A percentile compares a stretch with the other conserved stretches of the same genome.
phyloP scores from a whole-genome alignment of 2,329 filamentous ascomycete species.

The Hypoxylon rubiginosum region DNA sequence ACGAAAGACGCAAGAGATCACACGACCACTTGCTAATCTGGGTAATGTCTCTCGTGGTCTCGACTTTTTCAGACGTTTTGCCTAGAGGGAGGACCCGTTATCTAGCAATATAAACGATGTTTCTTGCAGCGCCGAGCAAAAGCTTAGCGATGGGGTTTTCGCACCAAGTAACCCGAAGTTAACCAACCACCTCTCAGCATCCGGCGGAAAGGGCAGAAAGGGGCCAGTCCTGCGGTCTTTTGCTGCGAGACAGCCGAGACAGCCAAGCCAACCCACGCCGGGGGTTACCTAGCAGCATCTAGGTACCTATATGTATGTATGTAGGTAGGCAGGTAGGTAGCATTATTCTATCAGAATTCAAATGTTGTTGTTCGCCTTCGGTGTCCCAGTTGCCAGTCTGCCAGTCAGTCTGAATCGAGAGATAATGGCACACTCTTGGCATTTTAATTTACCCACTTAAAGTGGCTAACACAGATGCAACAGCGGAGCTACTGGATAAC shows the following conservation, averaged over 20 bases:
- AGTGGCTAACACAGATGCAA: no score
- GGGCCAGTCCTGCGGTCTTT: background rate
- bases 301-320: background rate
- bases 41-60: slow-evolving; percentile 35
- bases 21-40: slow-evolving; percentile 48
- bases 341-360: slow-evolving; percentile 21
- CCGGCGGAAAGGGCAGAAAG: slow-evolving; percentile 7
- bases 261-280: background rate
- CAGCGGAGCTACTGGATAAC: no score
- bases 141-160: slow-evolving; percentile 29
- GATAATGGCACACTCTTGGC: no score
- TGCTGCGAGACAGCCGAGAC: background rate
- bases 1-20: slow-evolving; percentile 44
- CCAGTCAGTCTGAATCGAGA: no score
- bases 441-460: no score
- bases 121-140: slow-evolving; percentile 40
- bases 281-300: background rate
- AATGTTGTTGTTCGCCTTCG: slow-evolving; percentile 30
- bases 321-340: background rate
- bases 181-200: slow-evolving; percentile 13
- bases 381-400: background rate
- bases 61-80: slow-evolving; percentile 30
- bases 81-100: slow-evolving; percentile 23
- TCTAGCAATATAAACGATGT: slow-evolving; percentile 21
- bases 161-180: slow-evolving; percentile 1